phyloP scores from a whole-genome alignment of 2,329 filamentous ascomycete species.

The Cytospora leucostoma region DNA sequence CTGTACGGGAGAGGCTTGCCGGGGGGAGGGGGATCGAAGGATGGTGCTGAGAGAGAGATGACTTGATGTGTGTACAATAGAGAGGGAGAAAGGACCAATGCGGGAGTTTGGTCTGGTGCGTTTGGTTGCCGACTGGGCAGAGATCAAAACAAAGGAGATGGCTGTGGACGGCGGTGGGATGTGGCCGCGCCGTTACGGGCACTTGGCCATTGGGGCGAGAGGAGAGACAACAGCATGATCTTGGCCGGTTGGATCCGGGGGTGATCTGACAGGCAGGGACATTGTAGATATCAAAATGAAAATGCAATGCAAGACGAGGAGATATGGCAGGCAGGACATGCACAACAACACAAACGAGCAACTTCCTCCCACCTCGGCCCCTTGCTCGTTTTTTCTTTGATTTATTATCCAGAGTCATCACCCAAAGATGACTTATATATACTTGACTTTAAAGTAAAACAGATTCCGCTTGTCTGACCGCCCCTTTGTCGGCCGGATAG shows the following conservation, averaged over 20 bases:
- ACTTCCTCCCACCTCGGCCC: not conserved
- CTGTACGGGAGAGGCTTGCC: slow-evolving; percentile 7
- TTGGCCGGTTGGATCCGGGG: slow-evolving; percentile 11
- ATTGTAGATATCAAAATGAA: slow-evolving; percentile 19
- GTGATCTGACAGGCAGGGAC: slow-evolving; percentile 5
- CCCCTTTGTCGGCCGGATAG: not conserved
- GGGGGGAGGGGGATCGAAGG: not conserved
- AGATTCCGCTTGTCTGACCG: too few species aligned
- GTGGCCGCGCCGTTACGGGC: slow-evolving; percentile 7
- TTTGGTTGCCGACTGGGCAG: not conserved
- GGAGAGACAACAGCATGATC: slow-evolving; percentile 3
- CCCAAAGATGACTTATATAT: not conserved
- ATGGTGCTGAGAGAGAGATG: not conserved
- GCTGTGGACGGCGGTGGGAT: not conserved
- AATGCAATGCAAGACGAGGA: slow-evolving; percentile 15
- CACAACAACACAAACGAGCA: not conserved
- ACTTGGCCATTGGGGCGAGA: not conserved
- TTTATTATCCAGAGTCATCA: not conserved
- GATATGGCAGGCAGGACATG: not conserved
- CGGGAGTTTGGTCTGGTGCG: not conserved
- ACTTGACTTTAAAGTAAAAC: too few species aligned
- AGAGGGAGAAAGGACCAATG: not conserved
- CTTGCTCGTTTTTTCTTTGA: not conserved
- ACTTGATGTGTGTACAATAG: slow-evolving; percentile 18
- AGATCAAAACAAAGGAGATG: not conserved